phyloP scores from a whole-genome alignment of 768 basidiomycete genomes.

The Gautieria morchelliformis region DNA sequence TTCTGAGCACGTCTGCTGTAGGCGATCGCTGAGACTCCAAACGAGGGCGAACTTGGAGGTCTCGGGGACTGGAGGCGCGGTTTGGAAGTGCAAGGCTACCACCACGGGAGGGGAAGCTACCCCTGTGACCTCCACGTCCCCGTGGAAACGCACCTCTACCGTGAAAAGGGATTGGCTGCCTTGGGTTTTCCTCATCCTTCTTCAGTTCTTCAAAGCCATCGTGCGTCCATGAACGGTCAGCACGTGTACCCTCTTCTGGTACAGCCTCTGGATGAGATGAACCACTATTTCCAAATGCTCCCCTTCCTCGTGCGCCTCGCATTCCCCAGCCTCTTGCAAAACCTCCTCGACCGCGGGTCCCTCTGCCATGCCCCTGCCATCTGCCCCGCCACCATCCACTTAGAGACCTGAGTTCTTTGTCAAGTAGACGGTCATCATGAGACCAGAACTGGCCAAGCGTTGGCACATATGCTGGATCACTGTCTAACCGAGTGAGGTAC shows the following conservation, averaged over 20 bases:
- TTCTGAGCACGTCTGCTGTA: background rate
- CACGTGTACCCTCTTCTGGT: constrained; percentile 31
- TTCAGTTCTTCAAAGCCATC: constrained; percentile 88
- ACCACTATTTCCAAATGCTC: constrained; percentile 20
- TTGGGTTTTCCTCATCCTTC: constrained; percentile 47
- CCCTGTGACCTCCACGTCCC: constrained; percentile 31
- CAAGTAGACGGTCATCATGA: constrained; percentile 83
- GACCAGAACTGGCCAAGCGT: constrained; percentile 91
- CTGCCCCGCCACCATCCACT: constrained; percentile 84
- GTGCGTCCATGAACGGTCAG: constrained; percentile 71
- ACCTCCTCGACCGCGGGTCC: constrained; percentile 26
- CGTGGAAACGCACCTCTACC: constrained; percentile 39
- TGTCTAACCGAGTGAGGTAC: constrained; percentile 73
- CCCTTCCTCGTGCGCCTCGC: constrained; percentile 48
- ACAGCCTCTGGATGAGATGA: constrained; percentile 13
- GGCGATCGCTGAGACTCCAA: background rate
- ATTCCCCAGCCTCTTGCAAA: constrained; percentile 30
- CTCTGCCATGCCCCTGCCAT: constrained; percentile 53
- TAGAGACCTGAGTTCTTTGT: constrained; percentile 71
- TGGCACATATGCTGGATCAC: constrained; percentile 83
- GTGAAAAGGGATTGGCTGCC: constrained; percentile 33
- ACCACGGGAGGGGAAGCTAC: background rate
- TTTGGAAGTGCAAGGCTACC: background rate
- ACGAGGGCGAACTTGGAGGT: background rate
- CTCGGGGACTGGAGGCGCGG: background rate